phyloP scores from a whole-genome alignment of 192 early-diverging fungal genomes.

The Coemansia sp. region DNA sequence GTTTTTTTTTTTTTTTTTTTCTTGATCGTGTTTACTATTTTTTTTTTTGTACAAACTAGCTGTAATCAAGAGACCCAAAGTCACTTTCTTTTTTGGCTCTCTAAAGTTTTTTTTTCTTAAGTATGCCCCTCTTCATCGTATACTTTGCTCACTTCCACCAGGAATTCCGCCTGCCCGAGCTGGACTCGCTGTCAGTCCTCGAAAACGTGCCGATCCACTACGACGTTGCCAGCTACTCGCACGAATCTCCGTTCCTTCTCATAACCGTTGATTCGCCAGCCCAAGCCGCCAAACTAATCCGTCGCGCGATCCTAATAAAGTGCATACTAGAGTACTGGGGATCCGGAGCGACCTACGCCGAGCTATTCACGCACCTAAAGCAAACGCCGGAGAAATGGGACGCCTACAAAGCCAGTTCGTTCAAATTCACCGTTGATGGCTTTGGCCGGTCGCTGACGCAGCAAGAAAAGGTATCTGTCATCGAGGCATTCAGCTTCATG shows the following conservation, averaged over 20 bases:
- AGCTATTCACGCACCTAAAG: constrained; percentile 64
- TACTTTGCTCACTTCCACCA: constrained; percentile 76
- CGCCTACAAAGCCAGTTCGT: constrained; percentile 60
- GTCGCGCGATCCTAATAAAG: constrained; percentile 80
- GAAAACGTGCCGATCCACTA: constrained; percentile 73
- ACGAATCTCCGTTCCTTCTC: constrained; percentile 80
- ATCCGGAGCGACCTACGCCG: constrained; percentile 61
- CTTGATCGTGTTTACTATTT: too few species aligned
- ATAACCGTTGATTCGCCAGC: constrained; percentile 69
- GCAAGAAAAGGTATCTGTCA: constrained; percentile 76
- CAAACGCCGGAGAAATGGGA: constrained; percentile 62
- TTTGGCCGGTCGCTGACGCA: constrained; percentile 76
- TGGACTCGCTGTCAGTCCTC: constrained; percentile 79
- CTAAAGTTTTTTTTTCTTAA: neutral
- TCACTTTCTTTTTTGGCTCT: neutral
- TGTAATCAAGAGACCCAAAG: too few species aligned
- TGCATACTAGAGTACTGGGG: constrained; percentile 82
- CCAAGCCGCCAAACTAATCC: constrained; percentile 73
- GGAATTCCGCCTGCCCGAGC: constrained; percentile 81
- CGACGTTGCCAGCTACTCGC: constrained; percentile 62
- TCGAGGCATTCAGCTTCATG: constrained; percentile 87
- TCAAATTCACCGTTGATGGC: constrained; percentile 76
- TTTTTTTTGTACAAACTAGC: too few species aligned
- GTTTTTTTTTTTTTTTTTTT: too few species aligned
- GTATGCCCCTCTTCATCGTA: constrained; percentile 57